Base-by-base conservation (phyloP, 768 basidiomycete species). In the Boletus fagicola region DNA sequence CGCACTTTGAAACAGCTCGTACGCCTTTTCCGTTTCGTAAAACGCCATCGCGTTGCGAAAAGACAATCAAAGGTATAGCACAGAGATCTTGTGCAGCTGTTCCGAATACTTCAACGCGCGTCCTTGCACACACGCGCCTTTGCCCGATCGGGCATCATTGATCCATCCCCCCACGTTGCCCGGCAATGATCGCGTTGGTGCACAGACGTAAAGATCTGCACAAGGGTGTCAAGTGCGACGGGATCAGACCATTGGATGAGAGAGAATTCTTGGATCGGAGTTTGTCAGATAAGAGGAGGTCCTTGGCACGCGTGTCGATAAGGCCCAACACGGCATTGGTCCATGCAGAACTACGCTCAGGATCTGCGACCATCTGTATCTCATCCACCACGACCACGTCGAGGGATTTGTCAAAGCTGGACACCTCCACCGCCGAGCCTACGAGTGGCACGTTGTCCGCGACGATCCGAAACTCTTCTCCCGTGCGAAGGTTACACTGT, bases 381-480 rank as follows among this genome's bases (percentile, higher is more conserved):
- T 98, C 96, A 71, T 98, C 96, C 45, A 99, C 78, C 46, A 99
- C 94, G 0, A 86, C 94, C 26, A 98, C 92, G 4, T 96, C 92
- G 54, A 75, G 76, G 6, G 58, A 57, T n/a, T 49, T 59, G 2
- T 61, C 58, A 9, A 76, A 60, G 5, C 78, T 76, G 33, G 90
- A 70, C 94, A 98, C 98, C 78, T 98, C 97, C 63, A 98, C 88
- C 3, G 96, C 98, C 69, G 91, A 94, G 67, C 86, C 87, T 18
- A 79, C 15, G 35, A 36, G 6, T 4, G 35, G 13, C 13, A 36
- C 6, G 15, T 36, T 36, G 35, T 36, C 35, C 35, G 35, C 35
- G 15, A 16, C 15, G 35, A 15, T 36, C 15, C 15, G 5, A 15
- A 1, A 15, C 13, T 15, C 35, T 35, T 35, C 33, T 35, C 35